Base-by-base conservation (phyloP, 441 rosid genomes). In the Lepidium campestre region DNA sequence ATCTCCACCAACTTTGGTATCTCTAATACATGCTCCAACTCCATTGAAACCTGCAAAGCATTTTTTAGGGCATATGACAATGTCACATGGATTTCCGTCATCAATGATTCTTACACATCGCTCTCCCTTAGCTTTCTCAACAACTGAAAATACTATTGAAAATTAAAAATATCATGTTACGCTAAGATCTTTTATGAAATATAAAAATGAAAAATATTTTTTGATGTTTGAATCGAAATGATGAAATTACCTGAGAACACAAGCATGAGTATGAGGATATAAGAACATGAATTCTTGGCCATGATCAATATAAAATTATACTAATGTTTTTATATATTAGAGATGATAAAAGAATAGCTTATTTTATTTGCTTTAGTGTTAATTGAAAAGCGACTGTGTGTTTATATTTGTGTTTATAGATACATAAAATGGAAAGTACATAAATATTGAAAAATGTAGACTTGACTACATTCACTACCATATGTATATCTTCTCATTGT, bases 191-290 rank as follows among this genome's bases (percentile, higher is more conserved):
- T 44, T 1, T 46, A 36, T 25, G 8, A 14, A 29, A 8, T 14
- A 7, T 52, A 14, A 52, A 50, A 2, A 29, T 10, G 11, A 20
- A 10, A 20, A 20, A 1, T 29, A 52, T 2, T 3, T 34, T 54
- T 35, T 22, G 13, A 17, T 27, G 7, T 40, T 18, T 40, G 50
- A 27, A 37, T 11, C 11, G 5, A 9, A n/a, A 65, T 0, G 1
- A 23, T 15, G 31, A 67, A 68, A 11, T 13, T 70, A 70, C 68
- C 68, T 9, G 74, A 60, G 36, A 70, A 15, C 55, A 69, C 39
- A 60, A 60, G 36, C 18, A 59, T 31, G 13, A 68, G 13, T n/a
- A 68, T 10, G 29, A 69, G 35, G 29, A 69, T 32, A 69, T 20
- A 69, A 55, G 55, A 60, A 52, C 61, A 60, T 35, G 31, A 12